A percentile compares a stretch with the other conserved stretches of the same genome.
Conservation (phyloP, 305 asterid genomes). For the Plantago rigida region DNA sequence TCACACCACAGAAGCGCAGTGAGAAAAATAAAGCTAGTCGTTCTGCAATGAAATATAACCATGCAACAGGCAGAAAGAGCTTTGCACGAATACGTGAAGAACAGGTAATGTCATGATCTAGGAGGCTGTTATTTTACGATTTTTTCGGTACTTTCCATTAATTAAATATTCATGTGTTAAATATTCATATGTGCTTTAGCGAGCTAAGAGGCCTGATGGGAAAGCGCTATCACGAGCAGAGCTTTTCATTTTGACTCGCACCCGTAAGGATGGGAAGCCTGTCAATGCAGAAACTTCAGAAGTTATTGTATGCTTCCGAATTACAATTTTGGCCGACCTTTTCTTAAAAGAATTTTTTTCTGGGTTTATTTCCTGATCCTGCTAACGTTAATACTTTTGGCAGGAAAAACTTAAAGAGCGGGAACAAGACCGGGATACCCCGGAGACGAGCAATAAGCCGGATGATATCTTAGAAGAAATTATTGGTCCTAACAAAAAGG, state of each 20-base stretch:
- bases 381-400: neutral
- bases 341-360: conserved; percentile 1
- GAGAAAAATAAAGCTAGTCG: conserved; percentile 36
- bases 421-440: conserved; percentile 24
- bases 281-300: conserved; percentile 32
- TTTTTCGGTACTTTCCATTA: neutral
- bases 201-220: conserved; percentile 31
- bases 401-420: conserved; percentile 27
- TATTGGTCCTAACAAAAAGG: conserved; percentile 29
- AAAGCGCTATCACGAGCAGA: conserved; percentile 35
- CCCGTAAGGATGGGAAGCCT: conserved; percentile 37
- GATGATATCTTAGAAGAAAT: conserved; percentile 28
- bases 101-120: conserved; percentile 29
- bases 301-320: conserved; percentile 32
- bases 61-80: conserved; percentile 35
- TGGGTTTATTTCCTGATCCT: conserved; percentile 3
- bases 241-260: conserved; percentile 39
- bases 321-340: conserved; percentile 14
- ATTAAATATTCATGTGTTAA: conserved; percentile 2
- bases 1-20: conserved; percentile 28
- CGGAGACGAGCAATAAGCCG: conserved; percentile 15
- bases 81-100: conserved; percentile 39
- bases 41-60: conserved; percentile 29
- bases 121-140: neutral
- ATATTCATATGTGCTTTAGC: conserved; percentile 21